phyloP scores from a whole-genome alignment of 257 asterid genomes.

The Penstemon newberryi region DNA sequence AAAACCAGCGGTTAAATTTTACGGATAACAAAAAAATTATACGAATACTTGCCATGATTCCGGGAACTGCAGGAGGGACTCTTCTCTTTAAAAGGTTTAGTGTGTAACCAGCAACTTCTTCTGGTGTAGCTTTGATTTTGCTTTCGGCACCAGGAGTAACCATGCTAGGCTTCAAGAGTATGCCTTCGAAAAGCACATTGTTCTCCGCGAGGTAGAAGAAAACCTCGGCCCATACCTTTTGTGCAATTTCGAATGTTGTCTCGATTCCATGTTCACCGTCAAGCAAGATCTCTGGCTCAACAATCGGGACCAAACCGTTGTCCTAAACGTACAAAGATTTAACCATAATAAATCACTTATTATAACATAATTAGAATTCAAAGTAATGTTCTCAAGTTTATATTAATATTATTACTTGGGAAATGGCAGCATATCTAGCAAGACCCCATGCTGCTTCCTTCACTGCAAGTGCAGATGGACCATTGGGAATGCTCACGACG shows the following conservation, averaged over 20 bases:
- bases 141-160: conserved; percentile 58
- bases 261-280: conserved; percentile 64
- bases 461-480: conserved; percentile 60
- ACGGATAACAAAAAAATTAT: too few species aligned
- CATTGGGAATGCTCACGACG: conserved; percentile 62
- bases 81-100: conserved; percentile 47
- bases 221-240: conserved; percentile 60
- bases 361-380: too few species aligned
- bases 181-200: conserved; percentile 54
- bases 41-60: conserved; percentile 50
- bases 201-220: conserved; percentile 59
- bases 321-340: conserved; percentile 31
- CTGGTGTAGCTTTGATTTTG: conserved; percentile 48
- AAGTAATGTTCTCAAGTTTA: too few species aligned
- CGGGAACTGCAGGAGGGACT: conserved; percentile 58
- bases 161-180: conserved; percentile 33
- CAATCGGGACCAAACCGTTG: conserved; percentile 63
- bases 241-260: conserved; percentile 54
- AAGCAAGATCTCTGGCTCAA: conserved; percentile 57
- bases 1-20: too few species aligned
- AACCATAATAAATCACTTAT: too few species aligned
- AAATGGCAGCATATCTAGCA: conserved; percentile 60
- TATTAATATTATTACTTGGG: conserved; percentile 35
- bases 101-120: conserved; percentile 50
- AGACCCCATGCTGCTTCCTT: conserved; percentile 74